Evolutionary conservation across 768 basidiomycete genomes (phyloP).

Genomic region (Daedalea quercina): DNA sequence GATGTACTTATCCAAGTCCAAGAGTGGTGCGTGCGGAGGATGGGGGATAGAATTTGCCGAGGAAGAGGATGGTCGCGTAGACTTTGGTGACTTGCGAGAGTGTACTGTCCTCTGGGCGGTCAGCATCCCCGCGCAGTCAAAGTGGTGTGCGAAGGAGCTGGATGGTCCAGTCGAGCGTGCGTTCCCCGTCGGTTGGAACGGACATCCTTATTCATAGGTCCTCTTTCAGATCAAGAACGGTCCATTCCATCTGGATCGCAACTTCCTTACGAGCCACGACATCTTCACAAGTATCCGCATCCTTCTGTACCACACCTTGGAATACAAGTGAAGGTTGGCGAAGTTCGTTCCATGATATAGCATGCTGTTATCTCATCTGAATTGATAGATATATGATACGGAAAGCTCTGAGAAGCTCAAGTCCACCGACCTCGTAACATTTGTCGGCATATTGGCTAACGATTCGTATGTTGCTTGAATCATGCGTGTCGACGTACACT

Average conservation of each 20-base stretch:
- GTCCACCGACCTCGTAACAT: constrained; percentile 56
- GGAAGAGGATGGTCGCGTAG: constrained; percentile 27
- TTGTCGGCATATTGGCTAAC: constrained; percentile 66
- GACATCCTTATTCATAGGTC: not conserved
- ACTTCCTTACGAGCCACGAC: constrained; percentile 16
- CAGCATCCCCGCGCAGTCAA: constrained; percentile 60
- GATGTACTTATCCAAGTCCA: constrained; percentile 53
- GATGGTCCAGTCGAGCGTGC: constrained; percentile 19
- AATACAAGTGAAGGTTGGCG: constrained; percentile 59
- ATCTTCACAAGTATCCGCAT: constrained; percentile 61
- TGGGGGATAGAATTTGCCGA: constrained; percentile 50
- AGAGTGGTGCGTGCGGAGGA: constrained; percentile 50
- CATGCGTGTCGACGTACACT: not conserved
- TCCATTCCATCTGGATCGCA: not conserved
- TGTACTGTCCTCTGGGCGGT: constrained; percentile 67
- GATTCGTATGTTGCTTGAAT: constrained; percentile 47
- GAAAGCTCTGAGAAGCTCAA: constrained; percentile 39
- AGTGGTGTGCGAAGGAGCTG: constrained; percentile 42
- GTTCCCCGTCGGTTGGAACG: not conserved
- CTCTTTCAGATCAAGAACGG: not conserved
- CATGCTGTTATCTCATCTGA: not conserved
- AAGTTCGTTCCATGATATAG: constrained; percentile 1
- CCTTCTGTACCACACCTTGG: constrained; percentile 52
- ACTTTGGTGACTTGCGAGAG: constrained; percentile 52
- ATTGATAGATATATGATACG: constrained; percentile 51